Percentiles rank a stretch among this genome's conserved stretches.
Conservation (phyloP, 495 filamentous ascomycete genomes). For the Hypoxylon lienhwacheense region DNA sequence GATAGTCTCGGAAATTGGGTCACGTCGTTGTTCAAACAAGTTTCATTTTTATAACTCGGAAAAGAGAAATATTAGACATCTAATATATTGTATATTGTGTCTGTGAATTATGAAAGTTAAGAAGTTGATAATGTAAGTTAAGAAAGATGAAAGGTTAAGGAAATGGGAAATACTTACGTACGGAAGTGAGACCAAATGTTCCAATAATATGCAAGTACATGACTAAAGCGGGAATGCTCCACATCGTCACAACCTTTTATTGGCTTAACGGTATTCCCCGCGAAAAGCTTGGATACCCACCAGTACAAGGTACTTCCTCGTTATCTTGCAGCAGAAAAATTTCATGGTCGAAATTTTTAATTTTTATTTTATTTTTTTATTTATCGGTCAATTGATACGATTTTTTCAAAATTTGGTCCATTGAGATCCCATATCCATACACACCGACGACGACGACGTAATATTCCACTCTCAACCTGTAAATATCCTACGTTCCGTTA, state of each 20-base stretch:
- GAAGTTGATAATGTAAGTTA: too few species aligned
- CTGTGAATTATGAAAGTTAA: too few species aligned
- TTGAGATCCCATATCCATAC: slow-evolving; percentile 7
- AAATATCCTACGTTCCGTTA: neutral
- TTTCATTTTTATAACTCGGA: too few species aligned
- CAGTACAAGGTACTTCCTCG: too few species aligned
- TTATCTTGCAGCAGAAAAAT: slow-evolving; percentile 26
- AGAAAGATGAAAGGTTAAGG: neutral
- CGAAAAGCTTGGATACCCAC: slow-evolving; percentile 16
- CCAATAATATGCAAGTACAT: too few species aligned
- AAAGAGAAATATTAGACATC: too few species aligned
- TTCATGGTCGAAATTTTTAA: slow-evolving; percentile 15
- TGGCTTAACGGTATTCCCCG: slow-evolving; percentile 19
- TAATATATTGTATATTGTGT: too few species aligned
- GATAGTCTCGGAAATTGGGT: too few species aligned
- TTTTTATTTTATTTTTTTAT: slow-evolving; percentile 18
- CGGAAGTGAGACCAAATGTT: too few species aligned
- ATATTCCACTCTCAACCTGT: neutral
- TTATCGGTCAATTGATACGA: slow-evolving; percentile 28
- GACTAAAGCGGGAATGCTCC: slow-evolving; percentile 18
- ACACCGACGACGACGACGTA: slow-evolving; percentile 3
- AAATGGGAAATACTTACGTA: neutral
- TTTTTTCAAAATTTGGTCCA: slow-evolving; percentile 8
- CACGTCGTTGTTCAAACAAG: too few species aligned
- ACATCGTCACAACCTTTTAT: slow-evolving; percentile 6